Percentiles rank a stretch among this genome's conserved stretches.
phyloP scores from a whole-genome alignment of 371 early-diverging fungal species.

The Lichtheimia ramosa region DNA sequence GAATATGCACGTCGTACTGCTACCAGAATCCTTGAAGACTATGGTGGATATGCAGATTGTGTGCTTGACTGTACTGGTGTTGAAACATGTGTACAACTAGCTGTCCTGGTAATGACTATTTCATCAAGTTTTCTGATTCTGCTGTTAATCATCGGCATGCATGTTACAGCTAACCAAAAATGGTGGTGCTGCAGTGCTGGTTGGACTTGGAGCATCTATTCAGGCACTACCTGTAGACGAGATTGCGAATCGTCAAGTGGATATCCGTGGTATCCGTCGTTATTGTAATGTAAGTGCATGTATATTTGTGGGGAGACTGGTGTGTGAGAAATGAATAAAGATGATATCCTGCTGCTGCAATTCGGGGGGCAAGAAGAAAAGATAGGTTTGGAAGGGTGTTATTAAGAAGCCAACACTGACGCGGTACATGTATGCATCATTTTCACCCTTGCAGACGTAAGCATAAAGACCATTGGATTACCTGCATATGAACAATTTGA shows the following conservation, averaged over 20 bases:
- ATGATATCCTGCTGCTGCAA: neutral
- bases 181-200: conserved; percentile 42
- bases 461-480: neutral
- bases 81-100: conserved; percentile 53
- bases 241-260: conserved; percentile 42
- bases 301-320: neutral
- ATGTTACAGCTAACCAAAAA: conserved; percentile 39
- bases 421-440: neutral
- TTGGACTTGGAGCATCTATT: conserved; percentile 48
- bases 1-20: conserved; percentile 37
- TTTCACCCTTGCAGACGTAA: conserved; percentile 4
- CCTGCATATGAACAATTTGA: neutral
- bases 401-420: neutral
- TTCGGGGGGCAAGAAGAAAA: neutral
- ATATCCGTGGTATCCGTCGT: conserved; percentile 48
- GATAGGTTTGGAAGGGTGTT: neutral
- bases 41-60: conserved; percentile 30
- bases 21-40: conserved; percentile 11
- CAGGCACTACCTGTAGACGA: conserved; percentile 46
- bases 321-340: neutral
- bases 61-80: conserved; percentile 56
- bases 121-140: neutral
- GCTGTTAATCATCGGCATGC: neutral
- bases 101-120: conserved; percentile 25
- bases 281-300: conserved; percentile 43